Evolutionary conservation across 2,329 filamentous ascomycete species (phyloP).

Genomic region (Rutstroemia sp.): DNA sequence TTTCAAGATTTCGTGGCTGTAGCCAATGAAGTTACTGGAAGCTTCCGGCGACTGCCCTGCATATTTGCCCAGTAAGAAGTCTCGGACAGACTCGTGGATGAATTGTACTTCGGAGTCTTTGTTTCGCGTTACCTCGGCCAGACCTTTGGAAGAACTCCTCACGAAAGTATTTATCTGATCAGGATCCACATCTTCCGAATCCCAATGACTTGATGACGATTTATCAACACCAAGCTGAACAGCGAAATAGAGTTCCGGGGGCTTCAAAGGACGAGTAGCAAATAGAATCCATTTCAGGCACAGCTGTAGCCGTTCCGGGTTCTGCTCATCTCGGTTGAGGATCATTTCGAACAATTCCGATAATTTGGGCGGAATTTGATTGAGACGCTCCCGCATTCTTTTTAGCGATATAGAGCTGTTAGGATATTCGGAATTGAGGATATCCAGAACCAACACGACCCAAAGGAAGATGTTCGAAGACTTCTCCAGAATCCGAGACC

Average conservation of each 20-base stretch:
- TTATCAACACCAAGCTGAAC: conserved; percentile 13
- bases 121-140: conserved; percentile 32
- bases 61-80: conserved; percentile 34
- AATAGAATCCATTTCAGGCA: conserved; percentile 49
- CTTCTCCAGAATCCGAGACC: conserved; percentile 13
- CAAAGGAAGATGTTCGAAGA: conserved; percentile 19
- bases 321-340: conserved; percentile 34
- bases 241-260: conserved; percentile 20
- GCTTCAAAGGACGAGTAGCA: conserved; percentile 27
- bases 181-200: conserved; percentile 21
- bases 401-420: conserved; percentile 20
- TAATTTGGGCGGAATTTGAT: conserved; percentile 24
- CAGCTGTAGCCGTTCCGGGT: conserved; percentile 35
- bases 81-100: conserved; percentile 34
- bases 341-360: conserved; percentile 16
- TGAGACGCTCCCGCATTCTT: conserved; percentile 31
- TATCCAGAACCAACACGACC: conserved; percentile 24
- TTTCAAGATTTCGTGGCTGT: conserved; percentile 21
- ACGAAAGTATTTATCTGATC: conserved; percentile 31
- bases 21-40: conserved; percentile 16
- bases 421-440: conserved; percentile 37
- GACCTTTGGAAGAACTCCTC: conserved; percentile 35
- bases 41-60: conserved; percentile 12
- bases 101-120: conserved; percentile 32
- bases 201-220: conserved; percentile 14